A percentile compares a stretch with the other conserved stretches of the same genome.
Conservation (phyloP, 2,329 filamentous ascomycete genomes). For the Rhynchosporium secalis region DNA sequence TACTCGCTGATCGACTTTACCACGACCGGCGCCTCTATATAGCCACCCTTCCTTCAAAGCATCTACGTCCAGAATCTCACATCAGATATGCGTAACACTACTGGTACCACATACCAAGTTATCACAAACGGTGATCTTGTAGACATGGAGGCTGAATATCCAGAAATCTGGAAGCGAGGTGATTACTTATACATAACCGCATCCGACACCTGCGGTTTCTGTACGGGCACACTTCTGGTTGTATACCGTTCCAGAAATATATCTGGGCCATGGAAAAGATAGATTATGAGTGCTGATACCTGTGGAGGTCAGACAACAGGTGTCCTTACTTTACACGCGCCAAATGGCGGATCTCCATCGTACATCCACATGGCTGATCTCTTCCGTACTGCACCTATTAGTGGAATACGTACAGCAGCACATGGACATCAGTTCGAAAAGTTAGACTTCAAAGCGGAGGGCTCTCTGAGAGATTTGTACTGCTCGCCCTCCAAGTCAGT, state of each 20-base stretch:
- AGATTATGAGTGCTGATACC: conserved; percentile 33
- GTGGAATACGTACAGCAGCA: conserved; percentile 26
- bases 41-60: conserved; percentile 32
- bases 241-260: conserved; percentile 29
- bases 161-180: conserved; percentile 32
- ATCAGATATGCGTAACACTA: conserved; percentile 30
- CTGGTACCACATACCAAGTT: conserved; percentile 25
- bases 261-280: conserved; percentile 29
- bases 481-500: conserved; percentile 24
- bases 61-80: conserved; percentile 32
- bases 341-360: conserved; percentile 14
- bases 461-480: conserved; percentile 24
- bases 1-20: conserved; percentile 33
- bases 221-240: conserved; percentile 30
- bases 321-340: conserved; percentile 27
- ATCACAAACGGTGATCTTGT: conserved; percentile 26
- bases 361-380: conserved; percentile 34
- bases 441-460: conserved; percentile 25
- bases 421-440: conserved; percentile 29
- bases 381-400: conserved; percentile 25
- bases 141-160: conserved; percentile 30
- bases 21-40: conserved; percentile 30
- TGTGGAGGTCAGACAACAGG: conserved; percentile 31
- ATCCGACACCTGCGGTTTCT: conserved; percentile 35
- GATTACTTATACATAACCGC: conserved; percentile 34